Conservation (phyloP, 192 early-diverging fungal species). For the Allomyces macrogynus region DNA sequence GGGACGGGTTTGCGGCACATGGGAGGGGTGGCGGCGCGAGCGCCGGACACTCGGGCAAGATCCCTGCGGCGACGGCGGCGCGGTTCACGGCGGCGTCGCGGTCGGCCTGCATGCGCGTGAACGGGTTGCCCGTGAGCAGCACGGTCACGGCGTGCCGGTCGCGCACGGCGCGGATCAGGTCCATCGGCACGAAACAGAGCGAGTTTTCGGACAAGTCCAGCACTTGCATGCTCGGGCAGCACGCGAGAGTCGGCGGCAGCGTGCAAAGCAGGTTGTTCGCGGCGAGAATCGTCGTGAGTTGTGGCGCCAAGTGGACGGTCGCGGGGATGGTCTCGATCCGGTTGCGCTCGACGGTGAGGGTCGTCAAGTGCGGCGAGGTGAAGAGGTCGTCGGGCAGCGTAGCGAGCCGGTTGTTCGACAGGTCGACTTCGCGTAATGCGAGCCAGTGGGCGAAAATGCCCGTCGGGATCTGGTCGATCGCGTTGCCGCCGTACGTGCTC, state of each 20-base stretch:
- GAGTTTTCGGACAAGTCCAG: not conserved
- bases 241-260: not conserved
- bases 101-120: not conserved
- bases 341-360: not conserved
- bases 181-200: not conserved
- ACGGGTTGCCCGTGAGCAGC: not conserved
- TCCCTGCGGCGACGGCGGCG: too few species aligned
- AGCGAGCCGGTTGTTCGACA: not conserved
- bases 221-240: not conserved
- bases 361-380: not conserved
- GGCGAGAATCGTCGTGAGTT: not conserved
- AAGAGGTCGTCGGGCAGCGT: not conserved
- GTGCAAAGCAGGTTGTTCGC: not conserved
- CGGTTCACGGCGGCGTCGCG: too few species aligned
- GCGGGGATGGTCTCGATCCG: not conserved
- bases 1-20: too few species aligned
- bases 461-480: not conserved
- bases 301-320: not conserved
- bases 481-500: not conserved
- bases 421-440: not conserved
- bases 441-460: not conserved
- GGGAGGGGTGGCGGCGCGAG: too few species aligned
- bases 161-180: not conserved
- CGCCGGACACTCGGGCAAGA: too few species aligned
- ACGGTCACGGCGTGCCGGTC: not conserved